Conservation (phyloP, 225 moss, liverwort and hornwort genomes). For the Rhytidiadelphus loreus region DNA sequence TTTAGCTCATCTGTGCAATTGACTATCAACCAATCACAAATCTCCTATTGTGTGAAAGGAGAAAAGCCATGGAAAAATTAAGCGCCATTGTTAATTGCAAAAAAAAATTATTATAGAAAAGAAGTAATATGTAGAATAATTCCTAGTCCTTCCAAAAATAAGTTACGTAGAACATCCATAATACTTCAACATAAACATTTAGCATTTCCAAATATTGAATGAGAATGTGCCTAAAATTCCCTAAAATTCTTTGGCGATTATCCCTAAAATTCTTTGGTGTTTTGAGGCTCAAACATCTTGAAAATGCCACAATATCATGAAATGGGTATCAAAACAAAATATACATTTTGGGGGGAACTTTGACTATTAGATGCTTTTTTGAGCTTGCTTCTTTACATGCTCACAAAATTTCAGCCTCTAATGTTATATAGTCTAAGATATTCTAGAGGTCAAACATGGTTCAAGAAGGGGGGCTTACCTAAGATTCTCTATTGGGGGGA, state of each 20-base stretch:
- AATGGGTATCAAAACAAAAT: neutral
- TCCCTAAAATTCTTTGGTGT: neutral
- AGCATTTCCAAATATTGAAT: neutral
- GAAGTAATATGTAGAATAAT: neutral
- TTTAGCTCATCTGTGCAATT: neutral
- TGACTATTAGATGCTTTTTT: neutral
- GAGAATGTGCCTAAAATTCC: fast-evolving
- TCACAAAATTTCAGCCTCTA: neutral
- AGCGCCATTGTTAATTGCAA: neutral
- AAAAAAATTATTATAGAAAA: neutral
- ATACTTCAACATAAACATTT: neutral
- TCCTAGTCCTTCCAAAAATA: neutral
- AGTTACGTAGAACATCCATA: neutral
- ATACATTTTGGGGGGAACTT: neutral
- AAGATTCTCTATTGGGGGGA: neutral
- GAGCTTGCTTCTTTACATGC: neutral
- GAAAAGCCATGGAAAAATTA: neutral
- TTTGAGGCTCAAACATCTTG: neutral
- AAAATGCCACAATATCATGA: neutral
- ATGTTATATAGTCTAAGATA: too few relatives aligned
- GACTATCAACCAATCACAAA: neutral
- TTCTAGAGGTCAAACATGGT: neutral
- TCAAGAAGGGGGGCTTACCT: fast-evolving
- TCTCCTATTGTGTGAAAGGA: neutral
- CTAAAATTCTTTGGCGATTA: neutral